Base-by-base conservation (phyloP, 2,329 filamentous ascomycete genomes). In the Fusarium sp. region DNA sequence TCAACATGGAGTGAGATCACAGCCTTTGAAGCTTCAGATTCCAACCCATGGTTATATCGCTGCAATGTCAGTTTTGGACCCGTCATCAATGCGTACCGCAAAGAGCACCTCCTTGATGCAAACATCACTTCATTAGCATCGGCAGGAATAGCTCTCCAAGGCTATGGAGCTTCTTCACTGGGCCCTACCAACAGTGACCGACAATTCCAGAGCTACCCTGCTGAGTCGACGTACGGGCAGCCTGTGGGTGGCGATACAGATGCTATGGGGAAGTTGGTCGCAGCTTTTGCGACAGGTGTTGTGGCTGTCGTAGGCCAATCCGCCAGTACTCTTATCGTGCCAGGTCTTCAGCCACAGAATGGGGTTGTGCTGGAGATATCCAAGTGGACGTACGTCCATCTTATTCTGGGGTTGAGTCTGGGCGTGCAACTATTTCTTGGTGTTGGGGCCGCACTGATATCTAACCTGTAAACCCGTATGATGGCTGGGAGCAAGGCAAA, bases 141-240 rank as follows among this genome's bases (percentile, higher is more conserved):
- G 1, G 64, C 60, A 18, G 64, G 67, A 3, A 73, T 75, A 56
- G 73, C 73, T 2, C 60, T 75, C 1, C 73, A 75, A 43, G 73
- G 71, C 2, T 75, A 74, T 13, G 64, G 68, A 13, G 72, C 72
- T 4, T 74, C 72, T 24, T 71, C 67, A 2, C 29, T 74, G 2
- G 51, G 59, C 2, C 49, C 68, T 4, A 56, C 48, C 13, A 58
- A 69, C 22, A 69, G 49, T 34, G 58, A 65, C 45, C 60, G 52
- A 30, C 69, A 71, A 32, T 71, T 71, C 16, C 81, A 83, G 67
- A 80, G 79, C 12, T 85, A 84, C 53, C 83, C 84, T 0, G 75
- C 78, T 27, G 80, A 83, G 53, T 79, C 80, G 2, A 62, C 75
- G 7, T 83, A 80, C 53, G 84, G 83, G 3, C 40, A 44, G 0